Evolutionary conservation across 768 basidiomycete genomes (phyloP), one percentile per base, ranked within the genome.

Genomic region (Mycena sanguinolenta): DNA sequence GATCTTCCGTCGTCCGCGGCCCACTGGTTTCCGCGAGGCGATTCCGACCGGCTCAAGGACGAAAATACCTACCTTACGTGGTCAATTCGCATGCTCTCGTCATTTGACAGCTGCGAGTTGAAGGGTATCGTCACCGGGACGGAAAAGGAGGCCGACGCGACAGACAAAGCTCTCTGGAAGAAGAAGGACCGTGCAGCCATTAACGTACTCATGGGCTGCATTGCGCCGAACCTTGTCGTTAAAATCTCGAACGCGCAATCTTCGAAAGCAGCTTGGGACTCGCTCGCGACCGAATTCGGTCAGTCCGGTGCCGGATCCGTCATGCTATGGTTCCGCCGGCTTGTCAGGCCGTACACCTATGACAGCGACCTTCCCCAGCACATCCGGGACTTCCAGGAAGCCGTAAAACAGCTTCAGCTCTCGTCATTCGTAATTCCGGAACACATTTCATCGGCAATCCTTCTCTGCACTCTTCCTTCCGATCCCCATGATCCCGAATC

Each of bases 381-480:
- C 42, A 44, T 44, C 42, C 10, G 4, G 42, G 42, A 44, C 42
- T 44, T 57, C 55, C 55, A 57, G 32, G 55, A 57, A 19, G 55
- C 55, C 16, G 28, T 57, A 16, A 57, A 57, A n/a, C 28, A 57
- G 55, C 55, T 57, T 30, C 19, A 30, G 34, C 4, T 57, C 55
- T 3, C 55, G 13, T 30, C 27, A 28, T 57, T 57, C 55, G 55
- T 32, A 10, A 52, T 52, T 52, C 50, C 50, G 13, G 50, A 52
- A 25, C 50, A 52, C 55, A 57, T 57, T 19, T 32, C 55, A 3
- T 5, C 28, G 28, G 55, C 55, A 23, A 57, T 57, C 6, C 34
- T 57, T 30, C 55, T 57, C 55, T 57, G 55, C 55, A 57, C 55
- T 9, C 16, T 57, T 21, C 55, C 55, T 36, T 57, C 55, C 55